Percentiles rank a stretch among this genome's conserved stretches.
phyloP scores from a whole-genome alignment of 192 early-diverging fungal species.

The Pilobolus umbonatus region DNA sequence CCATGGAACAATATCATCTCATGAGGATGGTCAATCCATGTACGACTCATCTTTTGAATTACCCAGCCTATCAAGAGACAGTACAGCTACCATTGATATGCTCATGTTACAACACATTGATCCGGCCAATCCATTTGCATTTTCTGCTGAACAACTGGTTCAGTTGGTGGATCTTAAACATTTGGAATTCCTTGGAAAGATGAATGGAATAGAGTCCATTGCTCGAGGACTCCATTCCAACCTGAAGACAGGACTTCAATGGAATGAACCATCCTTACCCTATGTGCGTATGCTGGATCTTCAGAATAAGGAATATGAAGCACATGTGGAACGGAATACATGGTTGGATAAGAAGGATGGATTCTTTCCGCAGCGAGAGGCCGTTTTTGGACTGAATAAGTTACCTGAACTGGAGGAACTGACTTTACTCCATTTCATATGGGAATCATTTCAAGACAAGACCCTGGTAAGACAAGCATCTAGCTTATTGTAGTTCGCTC shows the following conservation, averaged over 20 bases:
- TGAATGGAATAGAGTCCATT: slow-evolving; percentile 47
- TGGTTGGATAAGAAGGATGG: too few species aligned
- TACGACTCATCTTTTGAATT: too few species aligned
- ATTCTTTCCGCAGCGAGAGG: slow-evolving; percentile 41
- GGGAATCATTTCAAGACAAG: slow-evolving; percentile 79
- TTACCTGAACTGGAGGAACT: slow-evolving; percentile 64
- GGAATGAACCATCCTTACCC: slow-evolving; percentile 4
- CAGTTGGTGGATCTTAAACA: slow-evolving; percentile 53
- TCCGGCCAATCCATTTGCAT: slow-evolving; percentile 43
- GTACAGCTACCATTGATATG: background rate
- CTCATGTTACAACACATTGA: slow-evolving; percentile 25
- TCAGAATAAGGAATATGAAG: background rate
- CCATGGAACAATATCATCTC: too few species aligned
- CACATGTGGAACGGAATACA: background rate
- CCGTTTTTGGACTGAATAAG: slow-evolving; percentile 64
- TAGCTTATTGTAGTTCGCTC: too few species aligned
- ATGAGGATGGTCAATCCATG: too few species aligned
- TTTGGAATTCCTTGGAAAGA: slow-evolving; percentile 26
- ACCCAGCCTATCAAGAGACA: too few species aligned
- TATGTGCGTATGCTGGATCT: slow-evolving; percentile 3
- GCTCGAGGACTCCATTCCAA: slow-evolving; percentile 41
- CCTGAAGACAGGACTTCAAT: slow-evolving; percentile 10
- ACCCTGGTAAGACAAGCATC: slow-evolving; percentile 47
- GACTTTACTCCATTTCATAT: slow-evolving; percentile 66
- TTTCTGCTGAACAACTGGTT: slow-evolving; percentile 42